Conservation (phyloP, 164 flowering plant species). For the grape (Vitis vinifera) region ASM3070453v1 NC_081807.1:7177501-7178000, state of each 20-base stretch:
- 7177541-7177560: slow-evolving; percentile 73
- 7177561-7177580: slow-evolving; percentile 64
- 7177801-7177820: slow-evolving; percentile 87
- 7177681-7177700: slow-evolving; percentile 2
- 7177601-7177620: slow-evolving; percentile 91
- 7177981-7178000: too few relatives aligned
- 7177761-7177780: slow-evolving; percentile 87
- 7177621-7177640: background rate
- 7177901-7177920: background rate
- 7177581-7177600: slow-evolving; percentile 79
- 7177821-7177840: slow-evolving; percentile 26
- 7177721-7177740: slow-evolving; percentile 88
- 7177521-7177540: slow-evolving; percentile 98
- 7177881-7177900: too few relatives aligned
- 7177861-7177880: background rate
- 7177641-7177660: background rate
- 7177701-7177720: slow-evolving; percentile 9
- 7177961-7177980: too few relatives aligned
- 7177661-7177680: background rate
- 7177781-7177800: slow-evolving; percentile 94
- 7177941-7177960: too few relatives aligned
- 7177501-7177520: slow-evolving; percentile 99
- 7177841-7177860: background rate
- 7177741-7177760: slow-evolving; percentile 90
- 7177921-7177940: too few relatives aligned